Base-by-base conservation (phyloP, 768 basidiomycete genomes). In the Kwoniella bestiolae region DNA sequence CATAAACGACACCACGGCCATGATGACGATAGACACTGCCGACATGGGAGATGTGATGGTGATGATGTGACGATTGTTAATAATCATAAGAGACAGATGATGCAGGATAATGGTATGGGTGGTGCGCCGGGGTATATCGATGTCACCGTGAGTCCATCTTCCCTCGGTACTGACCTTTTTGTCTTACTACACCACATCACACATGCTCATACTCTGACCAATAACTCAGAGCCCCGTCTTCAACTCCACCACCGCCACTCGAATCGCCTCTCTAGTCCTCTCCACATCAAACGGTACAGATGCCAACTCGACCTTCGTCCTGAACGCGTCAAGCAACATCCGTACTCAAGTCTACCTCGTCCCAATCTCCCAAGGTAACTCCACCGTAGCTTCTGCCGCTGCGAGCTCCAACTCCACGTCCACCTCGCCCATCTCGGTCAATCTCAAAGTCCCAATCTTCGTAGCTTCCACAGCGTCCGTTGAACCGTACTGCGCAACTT, bases 401-500 rank as follows among this genome's bases (percentile, higher is more conserved):
- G 34, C 50, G 8, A 23, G 56, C 6, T 44, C 25, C 35, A 58
- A 65, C 50, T 47, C 68, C 1, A 60, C 60, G 18, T 29, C 68
- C 23, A 51, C 69, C 32, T 57, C 69, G 7, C 67, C 66, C 23
- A 70, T 72, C 57, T 63, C 69, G 14, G 86, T 88, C 31, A 78
- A 74, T 2, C 78, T 90, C 23, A 82, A 83, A 65, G 73, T 84
- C 29, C 80, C 83, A 3, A 79, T 87, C 59, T 84, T 84, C 65
- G 79, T 85, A 60, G 78, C 83, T 25, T 64, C 55, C 8, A 71
- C 62, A 11, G 85, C 83, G 0, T 56, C 71, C 25, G 80, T 82
- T 70, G 77, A 82, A 60, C 75, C 81, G 25, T 86, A 83, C 72
- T 91, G 89, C 65, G 86, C 85, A 5, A 90, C 88, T 4, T 90